Base-by-base conservation (phyloP, 352 stramenopile genomes). In the Pythium guiyangense region DNA sequence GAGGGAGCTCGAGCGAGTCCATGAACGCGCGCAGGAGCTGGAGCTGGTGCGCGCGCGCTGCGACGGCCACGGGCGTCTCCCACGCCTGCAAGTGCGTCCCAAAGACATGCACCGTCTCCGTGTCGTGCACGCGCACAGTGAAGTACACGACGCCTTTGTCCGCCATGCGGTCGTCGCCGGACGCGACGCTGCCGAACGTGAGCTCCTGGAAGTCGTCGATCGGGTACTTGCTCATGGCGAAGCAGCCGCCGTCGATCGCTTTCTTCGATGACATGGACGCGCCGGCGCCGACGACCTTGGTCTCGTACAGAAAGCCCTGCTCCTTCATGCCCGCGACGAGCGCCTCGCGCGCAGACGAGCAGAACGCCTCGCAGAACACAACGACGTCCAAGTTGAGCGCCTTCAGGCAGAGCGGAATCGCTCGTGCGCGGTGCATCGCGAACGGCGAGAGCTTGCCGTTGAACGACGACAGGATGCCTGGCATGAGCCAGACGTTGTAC, bases 401-500 rank as follows among this genome's bases (percentile, higher is more conserved):
- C 15, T 57, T 65, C 15, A 90, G 43, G 20, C 66, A 80, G 17
- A 62, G 53, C 3, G 79, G 79, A 47, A 90, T 88, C 3, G 77
- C 79, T n/a, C 69, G 66, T 17, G 76, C 71, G 8, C 79, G 71
- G 29, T 75, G 61, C n/a, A 65, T 60, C 2, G 70, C 70, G 26
- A 59, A 74, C 3, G 77, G 77, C 12, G 75, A 87, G 25, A 90
- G 54, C 63, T 86, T 88, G 53, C 76, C 73, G 55, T 80, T 87
- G 56, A 88, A 70, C 1, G 65, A 83, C 22, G 69, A 74, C 26
- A 88, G 66, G 20, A 88, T 73, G 52, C 71, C 74, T 2, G 79
- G 79, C 27, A 90, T 54, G 11, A 90, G 56, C 79, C 79, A 90
- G 18, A 90, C 76, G 48, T 90, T 90, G 68, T 90, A 90, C 14